Base-by-base conservation (phyloP, 169 alveolate species). In the Eimeria necatrix region DNA sequence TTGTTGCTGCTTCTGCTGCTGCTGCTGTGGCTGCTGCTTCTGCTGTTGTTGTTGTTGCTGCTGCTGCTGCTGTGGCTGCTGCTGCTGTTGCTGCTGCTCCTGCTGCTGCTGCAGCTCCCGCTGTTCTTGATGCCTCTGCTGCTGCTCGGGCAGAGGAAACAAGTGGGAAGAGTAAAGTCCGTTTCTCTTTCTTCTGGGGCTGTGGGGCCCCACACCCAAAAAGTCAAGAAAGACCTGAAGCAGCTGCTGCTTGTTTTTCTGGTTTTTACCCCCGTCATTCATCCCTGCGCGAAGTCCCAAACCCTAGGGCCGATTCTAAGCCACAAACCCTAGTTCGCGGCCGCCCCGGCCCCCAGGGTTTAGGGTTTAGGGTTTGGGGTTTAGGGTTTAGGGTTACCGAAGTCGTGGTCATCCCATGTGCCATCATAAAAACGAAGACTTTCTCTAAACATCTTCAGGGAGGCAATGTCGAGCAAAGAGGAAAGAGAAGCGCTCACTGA, bases 121-220 rank as follows among this genome's bases (percentile, higher is more conserved):
- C 80, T 95, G 12, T 53, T 53, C 81, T 85, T 10, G 68, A 10
- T 0, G 12, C 68, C 68, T 3, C 80, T 68, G 14, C 80, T 68
- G 52, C 52, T 71, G 83, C 53, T 32, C 51, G 51, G 94, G 96
- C 32, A 93, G 80, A 8, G 97, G 97, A 88, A 96, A 96, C 18
- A 86, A 61, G 70, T 95, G 97, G 5, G 97, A 91, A 1, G 97
- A 96, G 84, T 96, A 96, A n/a, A 96, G 97, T 0, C 97, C 97
- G 22, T 41, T 56, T 51, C 97, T 95, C 18, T 46, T 10, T 60
- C 97, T 86, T 26, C 97, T 84, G n/a, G 97, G 97, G 41, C 95
- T 84, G 61, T 86, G 41, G 41, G 68, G 46, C 1, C 97, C 94
- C 12, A 94, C 94, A 12, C 91, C 85, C 61, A 96, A 18, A 76